Evolutionary conservation across 768 basidiomycete genomes (phyloP), one percentile per base, ranked within the genome.

Genomic region (Austroboletus festivus): DNA sequence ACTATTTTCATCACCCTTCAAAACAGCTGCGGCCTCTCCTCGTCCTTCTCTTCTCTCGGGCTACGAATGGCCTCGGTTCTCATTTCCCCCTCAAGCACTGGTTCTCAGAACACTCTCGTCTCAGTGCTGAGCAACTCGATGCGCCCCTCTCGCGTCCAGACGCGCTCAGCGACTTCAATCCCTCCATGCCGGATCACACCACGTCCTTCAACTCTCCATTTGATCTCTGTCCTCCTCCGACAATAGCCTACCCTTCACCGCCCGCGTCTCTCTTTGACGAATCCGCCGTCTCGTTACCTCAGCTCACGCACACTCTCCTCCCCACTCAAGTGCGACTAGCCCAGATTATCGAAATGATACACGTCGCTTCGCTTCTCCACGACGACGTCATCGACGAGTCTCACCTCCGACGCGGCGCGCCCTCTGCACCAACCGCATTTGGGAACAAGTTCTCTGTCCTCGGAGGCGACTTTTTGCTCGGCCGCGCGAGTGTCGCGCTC

Each of bases 291-390:
- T 28, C 58, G 54, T 15, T 72, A 68, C 26, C 72, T 71, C 48
- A 68, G 59, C 23, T 68, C 8, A 59, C 61, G 3, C 66, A 68
- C 18, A 58, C 68, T 0, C 55, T 68, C 5, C 80, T 99, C 6
- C 92, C 95, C 15, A 85, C 93, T 1, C 96, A 99, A 68, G 71
- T 86, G 24, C 86, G 94, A 24, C 81, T 99, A 28, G 95, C 94
- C 4, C 93, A 95, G 61, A 94, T 99, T 38, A 85, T 92, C 44
- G 96, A 99, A 67, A 96, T 98, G 93, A 89, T 99, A 41, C 93
- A 98, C 64, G 87, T 97, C 52, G 94, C 96, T 21, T 93, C 89
- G 3, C 76, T 93, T 10, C 73, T 99, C 16, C 95, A 98, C 65
- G 91, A 98, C 73, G 86, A 88, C 59, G 92, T 98, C 44, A 80